phyloP scores from a whole-genome alignment of 2,329 filamentous ascomycete genomes.

The Ophiostoma ulmi region DNA sequence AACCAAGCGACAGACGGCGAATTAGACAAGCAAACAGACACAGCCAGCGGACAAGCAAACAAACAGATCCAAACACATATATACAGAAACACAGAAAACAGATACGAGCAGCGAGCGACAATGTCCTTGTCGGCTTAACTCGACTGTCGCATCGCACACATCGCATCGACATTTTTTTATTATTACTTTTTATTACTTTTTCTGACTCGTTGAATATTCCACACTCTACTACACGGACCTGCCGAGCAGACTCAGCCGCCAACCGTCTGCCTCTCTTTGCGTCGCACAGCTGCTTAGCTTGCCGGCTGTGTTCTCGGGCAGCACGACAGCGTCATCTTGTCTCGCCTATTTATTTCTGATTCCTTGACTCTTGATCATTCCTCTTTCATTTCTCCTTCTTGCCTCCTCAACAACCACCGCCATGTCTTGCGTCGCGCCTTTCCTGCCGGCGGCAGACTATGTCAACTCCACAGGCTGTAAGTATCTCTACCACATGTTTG shows the following conservation, averaged over 20 bases:
- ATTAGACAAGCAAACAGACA: slow-evolving; percentile 4
- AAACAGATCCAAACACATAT: background rate
- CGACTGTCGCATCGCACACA: background rate
- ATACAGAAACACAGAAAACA: background rate
- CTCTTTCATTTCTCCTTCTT: background rate
- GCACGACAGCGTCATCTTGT: slow-evolving; percentile 4
- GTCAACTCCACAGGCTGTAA: slow-evolving; percentile 27
- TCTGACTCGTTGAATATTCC: background rate
- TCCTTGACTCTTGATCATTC: background rate
- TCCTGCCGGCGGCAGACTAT: slow-evolving; percentile 22
- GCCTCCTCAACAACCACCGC: background rate
- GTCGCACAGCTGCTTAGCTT: slow-evolving; percentile 3
- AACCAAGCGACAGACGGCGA: background rate
- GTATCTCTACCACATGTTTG: slow-evolving; percentile 6
- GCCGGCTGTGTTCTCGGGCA: slow-evolving; percentile 4
- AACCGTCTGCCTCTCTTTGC: background rate
- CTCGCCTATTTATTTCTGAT: background rate
- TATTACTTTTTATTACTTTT: background rate
- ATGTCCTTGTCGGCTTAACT: slow-evolving; percentile 5
- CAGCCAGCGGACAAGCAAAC: background rate
- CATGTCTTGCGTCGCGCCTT: slow-evolving; percentile 25
- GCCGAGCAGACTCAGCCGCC: background rate
- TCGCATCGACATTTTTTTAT: background rate
- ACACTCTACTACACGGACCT: background rate
- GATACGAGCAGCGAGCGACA: background rate